Evolutionary conservation across 108 stramenopile species (phyloP).

Genomic region (Cyclotella sp.): DNA sequence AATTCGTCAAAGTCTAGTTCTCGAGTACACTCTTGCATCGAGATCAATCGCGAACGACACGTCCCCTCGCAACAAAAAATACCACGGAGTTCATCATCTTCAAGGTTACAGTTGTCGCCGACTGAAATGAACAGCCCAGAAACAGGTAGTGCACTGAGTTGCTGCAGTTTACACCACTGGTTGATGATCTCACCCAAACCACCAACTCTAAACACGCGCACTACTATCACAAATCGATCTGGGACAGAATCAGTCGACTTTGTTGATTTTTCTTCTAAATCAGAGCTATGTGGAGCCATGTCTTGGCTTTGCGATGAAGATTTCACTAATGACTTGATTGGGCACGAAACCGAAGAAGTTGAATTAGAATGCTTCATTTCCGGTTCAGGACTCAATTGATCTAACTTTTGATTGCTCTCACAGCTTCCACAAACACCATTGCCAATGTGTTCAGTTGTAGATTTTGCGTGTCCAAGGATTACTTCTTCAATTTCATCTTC

Average conservation of each 20-base stretch:
- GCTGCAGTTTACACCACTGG: slow-evolving; percentile 16
- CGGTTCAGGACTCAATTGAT: too few species aligned
- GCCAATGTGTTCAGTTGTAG: too few species aligned
- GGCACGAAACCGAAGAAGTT: too few species aligned
- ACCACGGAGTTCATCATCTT: slow-evolving; percentile 11
- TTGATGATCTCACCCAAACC: slow-evolving; percentile 21
- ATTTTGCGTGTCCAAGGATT: not conserved
- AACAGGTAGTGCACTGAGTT: slow-evolving; percentile 10
- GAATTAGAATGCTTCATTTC: too few species aligned
- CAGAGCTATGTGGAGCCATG: not conserved
- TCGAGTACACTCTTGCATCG: slow-evolving; percentile 1
- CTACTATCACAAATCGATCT: slow-evolving; percentile 9
- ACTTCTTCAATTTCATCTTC: slow-evolving; percentile 1
- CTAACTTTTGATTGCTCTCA: too few species aligned
- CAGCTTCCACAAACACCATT: too few species aligned
- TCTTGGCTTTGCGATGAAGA: not conserved
- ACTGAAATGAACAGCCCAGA: slow-evolving; percentile 31
- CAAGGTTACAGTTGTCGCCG: not conserved
- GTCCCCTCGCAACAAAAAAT: not conserved
- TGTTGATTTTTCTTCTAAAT: too few species aligned
- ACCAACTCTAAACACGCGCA: slow-evolving; percentile 16
- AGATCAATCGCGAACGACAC: slow-evolving; percentile 21
- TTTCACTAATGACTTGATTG: not conserved
- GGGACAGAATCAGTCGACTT: not conserved
- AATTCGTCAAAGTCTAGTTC: slow-evolving; percentile 22